Evolutionary conservation across 2,329 filamentous ascomycete species (phyloP), one percentile per base, ranked within the genome.

Genomic region (Aaosphaeria arxii): DNA sequence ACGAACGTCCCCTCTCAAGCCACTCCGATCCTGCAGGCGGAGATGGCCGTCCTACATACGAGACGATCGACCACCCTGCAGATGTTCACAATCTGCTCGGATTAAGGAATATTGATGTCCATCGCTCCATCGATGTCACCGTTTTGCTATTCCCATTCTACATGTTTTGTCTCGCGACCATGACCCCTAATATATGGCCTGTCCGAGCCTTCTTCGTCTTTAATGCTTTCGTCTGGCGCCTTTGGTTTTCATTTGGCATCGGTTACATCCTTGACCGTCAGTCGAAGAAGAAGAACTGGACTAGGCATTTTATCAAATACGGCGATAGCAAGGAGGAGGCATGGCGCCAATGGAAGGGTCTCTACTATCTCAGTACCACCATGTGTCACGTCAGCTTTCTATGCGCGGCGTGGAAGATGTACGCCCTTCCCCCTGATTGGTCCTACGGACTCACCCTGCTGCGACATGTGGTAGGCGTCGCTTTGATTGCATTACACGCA

Each of bases 261-360:
- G 94, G 92, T 40, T 80, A 89, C 59, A 85, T 97, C 51, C 81
- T 99, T 42, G 85, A 89, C 60, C 80, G 83, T 47, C 94, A 99
- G 71, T 96, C 92, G 17, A 86, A 87, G 62, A 84, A 86, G 71
- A 97, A 97, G 75, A 85, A 88, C 70, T 97, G 94, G 90, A 97
- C 92, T 11, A 85, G 94, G 29, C 94, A 99, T 74, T 99, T 97
- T 66, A 82, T 99, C 73, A 99, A 99, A 70, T 96, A 87, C 63
- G 94, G 94, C 52, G 94, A 97, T 69, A 91, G 82, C 52, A 86
- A 86, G 3, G 86, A 87, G 52, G 94, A 97, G 71, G 92, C 92
- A 4, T 99, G 94, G 94, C 85, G 87, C 48, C 92, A 99, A 69
- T 99, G 94, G 94, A 97, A 96, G 73, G 90, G 88, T 31, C 84